Percentiles rank a stretch among this genome's conserved stretches.
These are phyloP conservation scores for Colletotrichum nymphaeae DNA, from an alignment of 2,329 filamentous ascomycete species.

Conservation along the genomic window DNA sequence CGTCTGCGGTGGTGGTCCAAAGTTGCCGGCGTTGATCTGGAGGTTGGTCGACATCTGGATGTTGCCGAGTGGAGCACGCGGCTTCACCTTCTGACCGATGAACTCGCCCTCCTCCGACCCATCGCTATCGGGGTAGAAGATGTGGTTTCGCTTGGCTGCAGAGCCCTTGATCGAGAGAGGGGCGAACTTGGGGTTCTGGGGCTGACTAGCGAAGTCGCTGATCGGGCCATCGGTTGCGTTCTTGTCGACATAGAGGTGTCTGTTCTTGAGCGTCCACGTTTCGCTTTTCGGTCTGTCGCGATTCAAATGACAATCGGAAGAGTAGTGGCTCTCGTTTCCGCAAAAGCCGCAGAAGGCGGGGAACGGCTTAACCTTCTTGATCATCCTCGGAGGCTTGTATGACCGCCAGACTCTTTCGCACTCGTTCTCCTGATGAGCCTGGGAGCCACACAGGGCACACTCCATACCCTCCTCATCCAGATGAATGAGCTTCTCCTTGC, in stretches of 20 bases:
- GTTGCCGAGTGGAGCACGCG: conserved; percentile 44
- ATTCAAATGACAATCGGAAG: conserved; percentile 61
- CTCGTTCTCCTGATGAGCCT: conserved; percentile 67
- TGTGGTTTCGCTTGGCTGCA: conserved; percentile 50
- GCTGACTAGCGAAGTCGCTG: conserved; percentile 42
- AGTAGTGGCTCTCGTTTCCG: conserved; percentile 65
- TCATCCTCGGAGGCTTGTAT: conserved; percentile 55
- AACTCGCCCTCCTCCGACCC: conserved; percentile 58
- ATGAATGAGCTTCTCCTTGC: conserved; percentile 65
- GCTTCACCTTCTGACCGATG: conserved; percentile 49
- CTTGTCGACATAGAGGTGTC: conserved; percentile 61
- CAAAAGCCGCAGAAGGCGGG: conserved; percentile 67
- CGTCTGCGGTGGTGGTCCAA: conserved; percentile 35
- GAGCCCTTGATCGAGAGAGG: conserved; percentile 46
- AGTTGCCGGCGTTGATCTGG: conserved; percentile 42
- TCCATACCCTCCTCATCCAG: conserved; percentile 64
- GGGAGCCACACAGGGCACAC: conserved; percentile 70
- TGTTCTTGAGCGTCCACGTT: conserved; percentile 65
- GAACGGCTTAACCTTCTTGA: conserved; percentile 62
- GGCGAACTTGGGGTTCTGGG: conserved; percentile 39
- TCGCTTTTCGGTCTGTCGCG: conserved; percentile 44
- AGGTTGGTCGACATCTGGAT: conserved; percentile 55
- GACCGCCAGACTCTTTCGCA: conserved; percentile 73
- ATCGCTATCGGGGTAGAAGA: conserved; percentile 60
- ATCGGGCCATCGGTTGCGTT: conserved; percentile 53